Evolutionary conservation across 2,329 filamentous ascomycete species (phyloP), one percentile per base, ranked within the genome.

Genomic region (Talaromyces sp.): DNA sequence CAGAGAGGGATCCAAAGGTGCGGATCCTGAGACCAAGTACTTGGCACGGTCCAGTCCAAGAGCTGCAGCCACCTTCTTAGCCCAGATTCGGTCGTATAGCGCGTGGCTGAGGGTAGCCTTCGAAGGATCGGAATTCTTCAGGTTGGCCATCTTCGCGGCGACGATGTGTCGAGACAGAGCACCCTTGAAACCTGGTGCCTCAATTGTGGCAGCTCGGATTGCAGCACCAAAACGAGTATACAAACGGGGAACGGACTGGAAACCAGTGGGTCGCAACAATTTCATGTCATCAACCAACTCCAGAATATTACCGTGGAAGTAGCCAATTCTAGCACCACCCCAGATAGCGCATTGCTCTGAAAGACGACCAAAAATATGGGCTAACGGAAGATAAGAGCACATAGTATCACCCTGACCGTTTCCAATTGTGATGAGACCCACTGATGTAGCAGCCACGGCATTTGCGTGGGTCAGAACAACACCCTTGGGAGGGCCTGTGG

Each of bases 241-340:
- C 10, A 99, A 82, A 57, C 94, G 86, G 0, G 94, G 94, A 1
- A 99, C 94, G 14, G 91, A 96, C 64, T 88, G 86, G 72, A 99
- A 91, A 10, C 82, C 82, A 11, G 88, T 94, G 0, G 94, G 94
- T 54, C 86, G 85, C 51, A 99, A 80, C 35, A 91, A 72, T 78
- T 97, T 96, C 76, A 99, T 75, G 68, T 99, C 94, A 53, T 99
- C 94, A 1, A 95, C 86, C 16, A 99, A 79, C 58, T 89, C 89
- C 11, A 89, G 70, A 57, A 97, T 87, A 68, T 97, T 91, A 49
- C 94, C 94, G 64, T 94, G 90, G 82, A 97, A 99, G 74, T 93
- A 99, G 11, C 93, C 94, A 63, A 97, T 86, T 8, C 84, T 78
- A 30, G 84, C 84, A 49, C 91, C 92, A 47, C 84, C 81, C 65